These are phyloP conservation scores for Saccharomycopsis sp. DNA, from an alignment of 805 yeast species.

Conservation along the genomic window DNA sequence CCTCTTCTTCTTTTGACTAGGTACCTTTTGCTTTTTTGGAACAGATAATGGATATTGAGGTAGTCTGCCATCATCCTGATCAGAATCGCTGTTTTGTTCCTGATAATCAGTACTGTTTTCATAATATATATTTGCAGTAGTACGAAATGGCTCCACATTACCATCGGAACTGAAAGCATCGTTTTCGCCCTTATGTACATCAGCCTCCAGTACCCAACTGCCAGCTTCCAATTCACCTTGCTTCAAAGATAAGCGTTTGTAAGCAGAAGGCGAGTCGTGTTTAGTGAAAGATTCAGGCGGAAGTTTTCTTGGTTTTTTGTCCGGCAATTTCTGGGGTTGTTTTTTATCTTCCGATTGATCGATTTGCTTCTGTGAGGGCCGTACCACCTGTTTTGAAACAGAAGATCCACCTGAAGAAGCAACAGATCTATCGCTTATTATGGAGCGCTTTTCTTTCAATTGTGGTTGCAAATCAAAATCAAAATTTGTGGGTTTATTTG, in stretches of 20 bases:
- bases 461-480: not conserved
- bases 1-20: constrained; percentile 6
- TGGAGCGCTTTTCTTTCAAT: not conserved
- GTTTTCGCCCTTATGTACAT: not conserved
- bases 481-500: not conserved
- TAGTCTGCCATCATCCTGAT: constrained; percentile 4
- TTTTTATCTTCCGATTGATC: no score
- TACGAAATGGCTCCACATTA: no score
- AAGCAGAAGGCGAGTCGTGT: no score
- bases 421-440: not conserved
- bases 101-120: no score
- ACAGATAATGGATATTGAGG: constrained; percentile 14
- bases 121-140: no score
- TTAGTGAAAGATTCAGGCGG: no score
- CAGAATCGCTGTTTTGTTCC: constrained; percentile 3
- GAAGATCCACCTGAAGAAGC: not conserved
- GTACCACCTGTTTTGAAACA: not conserved
- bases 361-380: not conserved
- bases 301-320: no score
- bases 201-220: not conserved
- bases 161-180: constrained; percentile 17
- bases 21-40: constrained; percentile 6
- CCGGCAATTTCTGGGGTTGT: no score
- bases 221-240: not conserved
- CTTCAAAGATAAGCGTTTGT: no score